Evolutionary conservation across 805 yeast species (phyloP), one percentile per base, ranked within the genome.

Genomic region (Yarrowia hollandica): DNA sequence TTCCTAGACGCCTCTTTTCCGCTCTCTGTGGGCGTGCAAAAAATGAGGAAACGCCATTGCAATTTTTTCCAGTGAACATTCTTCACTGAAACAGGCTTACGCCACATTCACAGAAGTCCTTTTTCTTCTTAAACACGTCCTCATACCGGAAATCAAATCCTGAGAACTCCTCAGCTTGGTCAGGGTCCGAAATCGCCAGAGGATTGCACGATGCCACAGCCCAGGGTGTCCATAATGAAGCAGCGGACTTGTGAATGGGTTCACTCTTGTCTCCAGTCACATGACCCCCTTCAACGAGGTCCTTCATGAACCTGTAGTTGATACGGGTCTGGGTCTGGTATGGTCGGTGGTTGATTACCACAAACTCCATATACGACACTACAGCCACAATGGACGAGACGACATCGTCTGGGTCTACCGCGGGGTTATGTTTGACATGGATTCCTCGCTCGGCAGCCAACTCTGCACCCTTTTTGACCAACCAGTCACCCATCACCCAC

Each of bases 401-500:
- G 15, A 52, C 58, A 19, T 52, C 58, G 5, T 52, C 58, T 0
- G 58, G 44, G 5, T 18, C 25, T 11, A 35, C 9, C 2, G 16
- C 10, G n/a, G 44, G 44, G n/a, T 52, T 52, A n/a, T 52, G 58
- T 12, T 14, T 18, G 19, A 52, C 35, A 18, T 35, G 18, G 3
- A 52, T 18, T 4, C 58, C 58, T 14, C 58, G 11, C 5, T 37
- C 8, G 9, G 44, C 34, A 1, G 44, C 58, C 35, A 52, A 2
- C n/a, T 52, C 34, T 1, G 19, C 35, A 2, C 44, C 58, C 11
- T 18, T 14, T 6, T 52, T 34, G 6, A 52, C 58, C 35, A 52
- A 8, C 58, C 58, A 52, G n/a, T 52, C 44, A 2, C 58, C 58
- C 23, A 52, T 52, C 11, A 25, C 58, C 58, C 58, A 52, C 10